phyloP scores from a whole-genome alignment of 1,139 yeast species.

The Yamadazyma atlantica region DNA sequence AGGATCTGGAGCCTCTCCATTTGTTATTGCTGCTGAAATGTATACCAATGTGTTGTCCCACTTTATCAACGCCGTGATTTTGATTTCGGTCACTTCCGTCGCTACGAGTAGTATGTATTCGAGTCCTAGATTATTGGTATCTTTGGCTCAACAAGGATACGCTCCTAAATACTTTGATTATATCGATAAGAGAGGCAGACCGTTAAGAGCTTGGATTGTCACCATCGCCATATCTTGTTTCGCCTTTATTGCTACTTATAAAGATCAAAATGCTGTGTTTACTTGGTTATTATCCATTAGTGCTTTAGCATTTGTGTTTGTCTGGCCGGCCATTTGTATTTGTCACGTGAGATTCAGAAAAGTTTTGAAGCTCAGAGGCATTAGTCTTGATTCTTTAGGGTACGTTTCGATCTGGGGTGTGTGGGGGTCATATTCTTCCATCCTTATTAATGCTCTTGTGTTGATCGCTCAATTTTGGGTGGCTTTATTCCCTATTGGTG shows the following conservation, averaged over 20 bases:
- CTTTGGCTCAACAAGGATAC: conserved; percentile 43
- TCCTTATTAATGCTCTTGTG: conserved; percentile 33
- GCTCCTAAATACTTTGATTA: conserved; percentile 44
- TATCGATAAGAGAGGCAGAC: conserved; percentile 45
- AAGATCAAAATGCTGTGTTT: conserved; percentile 42
- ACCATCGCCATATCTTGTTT: conserved; percentile 33
- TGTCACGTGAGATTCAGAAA: conserved; percentile 44
- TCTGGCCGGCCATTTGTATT: conserved; percentile 43
- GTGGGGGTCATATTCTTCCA: conserved; percentile 38
- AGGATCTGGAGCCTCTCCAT: conserved; percentile 42
- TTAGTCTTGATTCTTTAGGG: conserved; percentile 36
- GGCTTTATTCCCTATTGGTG: conserved; percentile 41
- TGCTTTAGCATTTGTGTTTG: conserved; percentile 43
- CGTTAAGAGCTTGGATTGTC: conserved; percentile 37
- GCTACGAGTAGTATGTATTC: conserved; percentile 47
- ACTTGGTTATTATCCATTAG: conserved; percentile 46
- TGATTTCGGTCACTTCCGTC: conserved; percentile 46
- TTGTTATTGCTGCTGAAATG: conserved; percentile 42
- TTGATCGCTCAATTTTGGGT: conserved; percentile 46
- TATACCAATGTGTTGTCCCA: conserved; percentile 40
- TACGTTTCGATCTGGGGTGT: conserved; percentile 43
- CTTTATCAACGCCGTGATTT: conserved; percentile 44
- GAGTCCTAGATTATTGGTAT: conserved; percentile 43
- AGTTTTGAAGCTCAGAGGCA: conserved; percentile 38
- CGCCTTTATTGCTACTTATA: conserved; percentile 39